Base-by-base conservation (phyloP, 1,139 yeast species). In the Trichomonascaceae sp. region DNA sequence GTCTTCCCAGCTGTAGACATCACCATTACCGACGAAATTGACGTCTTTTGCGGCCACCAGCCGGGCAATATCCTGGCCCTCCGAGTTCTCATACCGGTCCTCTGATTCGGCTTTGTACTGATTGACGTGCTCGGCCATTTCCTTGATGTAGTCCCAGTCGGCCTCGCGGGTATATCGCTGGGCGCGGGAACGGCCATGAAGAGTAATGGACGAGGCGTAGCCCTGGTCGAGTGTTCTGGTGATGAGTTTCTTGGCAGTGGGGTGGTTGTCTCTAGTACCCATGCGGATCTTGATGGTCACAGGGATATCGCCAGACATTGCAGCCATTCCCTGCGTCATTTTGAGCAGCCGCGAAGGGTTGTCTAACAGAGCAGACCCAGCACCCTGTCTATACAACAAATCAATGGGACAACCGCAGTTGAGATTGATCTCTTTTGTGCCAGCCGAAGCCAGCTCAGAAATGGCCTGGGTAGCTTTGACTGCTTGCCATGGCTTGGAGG, bases 321-420 rank as follows among this genome's bases (percentile, higher is more conserved):
- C 79, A 50, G 77, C 80, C 97, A 89, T 89, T 4, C 92, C 87
- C 48, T 79, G 77, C 30, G 87, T 64, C 48, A 85, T 75, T 43
- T 93, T 69, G 30, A 78, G 56, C 57, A 87, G 60, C 49, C 84
- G 72, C 1, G 93, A 76, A 5, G 94, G 93, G 51, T 81, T 85
- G 43, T 85, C 97, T 69, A 89, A 64, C 40, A 89, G 66, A 0
- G 96, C 98, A 27, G 93, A 76, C 1, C 99, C 98, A 43, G 93
- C 93, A 20, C 99, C 99, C 52, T 81, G 87, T 45, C 89, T 71
- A 57, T 76, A 92, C 17, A 89, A 65, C 46, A 92, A 65, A 54
- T 92, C 98, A 46, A 89, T 89, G 13, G 99, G 99, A 57, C 99
- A 89, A 2, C 99, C 99, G 54, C 94, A 79, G 59, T 89, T 89